Evolutionary conservation across 768 basidiomycete genomes (phyloP).

Genomic region (Pleurotus giganteus): DNA sequence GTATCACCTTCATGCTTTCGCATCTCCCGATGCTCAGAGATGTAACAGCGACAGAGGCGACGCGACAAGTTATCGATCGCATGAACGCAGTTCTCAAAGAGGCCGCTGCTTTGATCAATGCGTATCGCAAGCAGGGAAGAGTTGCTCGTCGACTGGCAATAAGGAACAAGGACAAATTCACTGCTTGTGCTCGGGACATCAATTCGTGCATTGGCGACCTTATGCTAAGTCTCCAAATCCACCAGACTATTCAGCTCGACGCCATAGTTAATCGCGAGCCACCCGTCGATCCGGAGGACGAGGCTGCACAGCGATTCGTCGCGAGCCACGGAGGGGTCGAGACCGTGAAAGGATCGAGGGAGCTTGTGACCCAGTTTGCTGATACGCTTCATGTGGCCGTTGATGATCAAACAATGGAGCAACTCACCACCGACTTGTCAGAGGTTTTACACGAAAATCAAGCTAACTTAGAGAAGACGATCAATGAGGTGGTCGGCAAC

Average conservation of each 20-base stretch:
- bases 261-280: constrained; percentile 31
- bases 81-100: constrained; percentile 36
- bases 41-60: constrained; percentile 30
- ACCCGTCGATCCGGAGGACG: constrained; percentile 35
- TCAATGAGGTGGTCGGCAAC: constrained; percentile 30
- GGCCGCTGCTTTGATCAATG: constrained; percentile 35
- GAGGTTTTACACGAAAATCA: constrained; percentile 32
- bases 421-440: constrained; percentile 32
- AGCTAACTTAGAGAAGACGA: constrained; percentile 25
- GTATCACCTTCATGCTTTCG: constrained; percentile 41
- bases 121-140: constrained; percentile 35
- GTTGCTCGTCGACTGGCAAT: constrained; percentile 36
- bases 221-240: constrained; percentile 40
- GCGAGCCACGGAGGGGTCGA: constrained; percentile 34
- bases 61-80: constrained; percentile 34
- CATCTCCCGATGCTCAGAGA: constrained; percentile 33
- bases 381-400: constrained; percentile 31
- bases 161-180: constrained; percentile 35
- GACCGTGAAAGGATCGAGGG: constrained; percentile 29
- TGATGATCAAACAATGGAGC: constrained; percentile 39
- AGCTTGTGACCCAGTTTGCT: constrained; percentile 37
- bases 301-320: constrained; percentile 32
- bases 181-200: constrained; percentile 26
- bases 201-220: constrained; percentile 34
- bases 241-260: constrained; percentile 34